These are phyloP conservation scores for Polychaeton citri DNA, from an alignment of 2,329 filamentous ascomycete species.

Conservation along the genomic window DNA sequence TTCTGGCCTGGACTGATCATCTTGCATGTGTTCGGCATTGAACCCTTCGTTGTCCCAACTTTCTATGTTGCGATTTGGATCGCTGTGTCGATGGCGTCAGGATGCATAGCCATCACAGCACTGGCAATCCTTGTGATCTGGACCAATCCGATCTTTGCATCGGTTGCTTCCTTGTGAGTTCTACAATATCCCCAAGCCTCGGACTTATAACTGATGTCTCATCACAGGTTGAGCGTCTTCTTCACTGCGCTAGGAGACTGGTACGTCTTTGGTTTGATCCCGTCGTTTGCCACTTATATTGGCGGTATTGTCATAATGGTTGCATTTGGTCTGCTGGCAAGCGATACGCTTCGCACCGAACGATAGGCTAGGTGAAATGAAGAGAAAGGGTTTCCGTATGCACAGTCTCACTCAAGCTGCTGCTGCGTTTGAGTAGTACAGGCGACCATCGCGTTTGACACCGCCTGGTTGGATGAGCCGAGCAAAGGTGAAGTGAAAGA, in stretches of 20 bases:
- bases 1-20: constrained; percentile 17
- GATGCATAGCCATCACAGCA: constrained; percentile 17
- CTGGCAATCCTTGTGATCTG: constrained; percentile 20
- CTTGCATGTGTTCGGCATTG: constrained; percentile 17
- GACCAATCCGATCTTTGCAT: constrained; percentile 21
- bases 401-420: constrained; percentile 7
- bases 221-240: constrained; percentile 16
- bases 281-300: constrained; percentile 17
- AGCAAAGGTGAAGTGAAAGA: constrained; percentile 8
- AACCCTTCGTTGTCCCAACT: constrained; percentile 16
- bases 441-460: constrained; percentile 1
- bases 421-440: constrained; percentile 2
- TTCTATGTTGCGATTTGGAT: constrained; percentile 15
- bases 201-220: neutral
- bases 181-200: neutral
- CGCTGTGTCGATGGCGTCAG: constrained; percentile 15
- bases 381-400: too few species aligned
- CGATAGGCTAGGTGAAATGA: too few species aligned
- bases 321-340: constrained; percentile 17
- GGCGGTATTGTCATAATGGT: constrained; percentile 18
- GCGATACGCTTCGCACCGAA: constrained; percentile 6
- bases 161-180: constrained; percentile 19
- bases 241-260: constrained; percentile 21
- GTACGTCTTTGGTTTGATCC: constrained; percentile 18
- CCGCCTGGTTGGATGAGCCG: constrained; percentile 6